Base-by-base conservation (phyloP, 768 basidiomycete species). In the Multifurca ochricompacta region DNA sequence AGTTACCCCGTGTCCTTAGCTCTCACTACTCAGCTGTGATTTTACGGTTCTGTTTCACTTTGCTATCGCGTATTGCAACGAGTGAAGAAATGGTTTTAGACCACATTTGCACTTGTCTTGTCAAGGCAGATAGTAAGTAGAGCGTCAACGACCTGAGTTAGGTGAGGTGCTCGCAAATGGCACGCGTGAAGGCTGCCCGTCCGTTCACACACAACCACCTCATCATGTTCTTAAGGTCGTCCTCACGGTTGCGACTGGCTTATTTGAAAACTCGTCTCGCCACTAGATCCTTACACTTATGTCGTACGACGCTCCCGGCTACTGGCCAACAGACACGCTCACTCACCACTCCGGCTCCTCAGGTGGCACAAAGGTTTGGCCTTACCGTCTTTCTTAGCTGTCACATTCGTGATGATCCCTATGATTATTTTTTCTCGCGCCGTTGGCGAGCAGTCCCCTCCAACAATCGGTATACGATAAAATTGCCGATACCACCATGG, bases 401-500 rank as follows among this genome's bases (percentile, higher is more conserved):
- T 18, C 47, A 49, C 45, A 40, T n/a, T 25, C 43, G 31, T 50
- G 51, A 48, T 52, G 16, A 36, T 16, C 16, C 11, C 42, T 30
- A 8, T 32, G 30, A 41, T 40, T 10, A 21, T 13, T 16, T 3
- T 27, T 32, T 25, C 21, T 48, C 19, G 19, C 39, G 28, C 11
- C 21, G 16, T 14, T 35, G 48, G n/a, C 36, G 25, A 32, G 42
- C 30, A 57, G 56, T 31, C 42, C 45, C 16, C 51, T 57, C 32
- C 50, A 28, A 30, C 56, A 52, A 37, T 57, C 56, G 21, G n/a
- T 23, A 48, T 96, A 95, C 64, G 82, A 93, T 63, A 65, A 66
- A 28, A 68, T 87, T 25, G 78, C 93, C 2, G 90, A 95, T 56
- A 67, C 70, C 34, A 81, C 87, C 3, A 92, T 96, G 91, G 81